Conservation (phyloP, 1,139 yeast genomes). For the Taphrina sp. region DNA sequence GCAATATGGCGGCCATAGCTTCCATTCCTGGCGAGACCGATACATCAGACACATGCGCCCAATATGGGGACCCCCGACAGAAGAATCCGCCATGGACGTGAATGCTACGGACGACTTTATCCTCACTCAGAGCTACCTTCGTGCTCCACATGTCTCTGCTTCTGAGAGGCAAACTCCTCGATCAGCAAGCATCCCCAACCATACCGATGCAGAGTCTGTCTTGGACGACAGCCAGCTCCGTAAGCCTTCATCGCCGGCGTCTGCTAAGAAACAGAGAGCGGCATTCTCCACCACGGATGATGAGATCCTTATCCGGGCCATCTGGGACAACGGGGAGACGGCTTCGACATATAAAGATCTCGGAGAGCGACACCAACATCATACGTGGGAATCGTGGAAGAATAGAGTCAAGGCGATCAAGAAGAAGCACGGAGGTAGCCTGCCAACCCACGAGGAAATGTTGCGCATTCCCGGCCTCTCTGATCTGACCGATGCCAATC, state of each 20-base stretch:
- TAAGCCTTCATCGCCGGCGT: constrained; percentile 7
- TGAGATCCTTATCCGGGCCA: constrained; percentile 12
- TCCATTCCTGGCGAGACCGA: constrained; percentile 32
- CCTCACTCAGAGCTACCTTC: constrained; percentile 8
- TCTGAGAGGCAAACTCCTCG: background rate
- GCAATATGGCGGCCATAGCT: constrained; percentile 22
- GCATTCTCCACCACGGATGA: constrained; percentile 28
- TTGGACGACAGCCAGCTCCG: constrained; percentile 3
- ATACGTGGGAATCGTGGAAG: constrained; percentile 33
- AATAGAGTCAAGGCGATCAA: constrained; percentile 28
- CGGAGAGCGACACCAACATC: constrained; percentile 17
- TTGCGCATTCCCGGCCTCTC: background rate
- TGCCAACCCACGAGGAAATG: constrained; percentile 9
- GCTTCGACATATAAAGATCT: constrained; percentile 17
- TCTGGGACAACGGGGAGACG: constrained; percentile 15
- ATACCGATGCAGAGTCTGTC: background rate
- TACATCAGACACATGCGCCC: constrained; percentile 30
- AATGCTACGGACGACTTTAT: constrained; percentile 9
- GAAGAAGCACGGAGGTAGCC: constrained; percentile 5
- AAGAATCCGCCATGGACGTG: constrained; percentile 10
- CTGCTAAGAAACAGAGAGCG: constrained; percentile 4
- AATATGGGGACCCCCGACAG: constrained; percentile 17
- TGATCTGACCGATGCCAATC: background rate
- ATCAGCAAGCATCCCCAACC: background rate
- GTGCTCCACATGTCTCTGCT: constrained; percentile 23